phyloP scores from a whole-genome alignment of 192 early-diverging fungal species.

The Diversispora epigaea region DNA sequence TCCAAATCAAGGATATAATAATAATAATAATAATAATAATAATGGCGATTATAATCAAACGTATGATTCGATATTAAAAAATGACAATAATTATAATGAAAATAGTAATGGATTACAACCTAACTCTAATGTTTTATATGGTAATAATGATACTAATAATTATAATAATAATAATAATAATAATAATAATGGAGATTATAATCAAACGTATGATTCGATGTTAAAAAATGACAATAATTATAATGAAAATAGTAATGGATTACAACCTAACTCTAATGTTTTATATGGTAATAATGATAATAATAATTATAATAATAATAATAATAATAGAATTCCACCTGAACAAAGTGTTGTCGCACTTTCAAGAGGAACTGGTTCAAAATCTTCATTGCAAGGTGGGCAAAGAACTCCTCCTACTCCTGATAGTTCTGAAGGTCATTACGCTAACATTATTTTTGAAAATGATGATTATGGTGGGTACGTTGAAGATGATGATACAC shows the following conservation, averaged over 20 bases:
- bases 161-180: slow-evolving; percentile 1
- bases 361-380: slow-evolving; percentile 1
- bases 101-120: background rate
- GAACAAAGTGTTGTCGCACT: background rate
- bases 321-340: slow-evolving; percentile 4
- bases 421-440: background rate
- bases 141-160: background rate
- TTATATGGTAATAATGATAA: background rate
- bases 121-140: background rate
- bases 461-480: slow-evolving; percentile 1
- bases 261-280: background rate
- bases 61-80: slow-evolving; percentile 9
- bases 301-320: background rate
- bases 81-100: background rate
- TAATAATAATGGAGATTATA: slow-evolving; percentile 17
- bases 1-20: too few relatives aligned
- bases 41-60: slow-evolving; percentile 23
- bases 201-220: slow-evolving; percentile 25
- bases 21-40: background rate
- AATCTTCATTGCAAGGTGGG: slow-evolving; percentile 2
- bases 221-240: background rate
- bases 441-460: background rate
- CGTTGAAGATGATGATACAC: slow-evolving; percentile 21
- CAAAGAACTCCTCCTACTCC: background rate
- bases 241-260: background rate